These are phyloP conservation scores for Termitomyces sp. DNA, from an alignment of 768 basidiomycete genomes.

Conservation along the genomic window DNA sequence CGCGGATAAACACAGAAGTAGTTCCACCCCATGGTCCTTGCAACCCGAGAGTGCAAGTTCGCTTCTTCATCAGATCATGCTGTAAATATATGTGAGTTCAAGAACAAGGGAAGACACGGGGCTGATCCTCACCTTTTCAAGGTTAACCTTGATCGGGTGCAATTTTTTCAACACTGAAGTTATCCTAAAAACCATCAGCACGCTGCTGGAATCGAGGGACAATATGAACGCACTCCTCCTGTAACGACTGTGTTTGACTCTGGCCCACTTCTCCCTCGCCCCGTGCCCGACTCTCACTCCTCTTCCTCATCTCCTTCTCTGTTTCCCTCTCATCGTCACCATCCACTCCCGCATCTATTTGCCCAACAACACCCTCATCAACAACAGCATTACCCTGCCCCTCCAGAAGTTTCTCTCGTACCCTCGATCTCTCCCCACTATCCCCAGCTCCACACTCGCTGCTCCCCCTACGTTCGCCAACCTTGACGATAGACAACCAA, in stretches of 20 bases:
- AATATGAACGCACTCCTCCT: slow-evolving; percentile 64
- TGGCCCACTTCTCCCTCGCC: slow-evolving; percentile 24
- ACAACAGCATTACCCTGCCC: slow-evolving; percentile 32
- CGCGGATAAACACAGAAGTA: slow-evolving; percentile 79
- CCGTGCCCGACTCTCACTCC: slow-evolving; percentile 45
- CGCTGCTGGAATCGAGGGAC: not conserved
- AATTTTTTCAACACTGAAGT: slow-evolving; percentile 70
- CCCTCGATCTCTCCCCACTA: slow-evolving; percentile 42
- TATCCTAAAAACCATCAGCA: slow-evolving; percentile 42
- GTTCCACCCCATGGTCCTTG: slow-evolving; percentile 91
- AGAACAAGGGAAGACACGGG: not conserved
- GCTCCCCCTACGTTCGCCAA: slow-evolving; percentile 51
- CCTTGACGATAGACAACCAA: slow-evolving; percentile 74
- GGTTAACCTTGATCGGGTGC: slow-evolving; percentile 65
- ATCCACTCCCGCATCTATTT: slow-evolving; percentile 15
- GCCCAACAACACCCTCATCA: slow-evolving; percentile 7
- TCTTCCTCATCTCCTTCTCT: slow-evolving; percentile 26
- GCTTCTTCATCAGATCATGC: slow-evolving; percentile 68
- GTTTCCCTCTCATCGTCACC: slow-evolving; percentile 6
- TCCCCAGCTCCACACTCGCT: slow-evolving; percentile 54
- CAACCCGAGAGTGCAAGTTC: slow-evolving; percentile 81
- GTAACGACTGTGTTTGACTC: slow-evolving; percentile 43
- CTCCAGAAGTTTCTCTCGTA: slow-evolving; percentile 31
- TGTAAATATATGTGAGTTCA: slow-evolving; percentile 20
- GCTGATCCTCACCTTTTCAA: slow-evolving; percentile 65